Base-by-base conservation (phyloP, 345 rosid genomes). In the Salix brachista region DNA sequence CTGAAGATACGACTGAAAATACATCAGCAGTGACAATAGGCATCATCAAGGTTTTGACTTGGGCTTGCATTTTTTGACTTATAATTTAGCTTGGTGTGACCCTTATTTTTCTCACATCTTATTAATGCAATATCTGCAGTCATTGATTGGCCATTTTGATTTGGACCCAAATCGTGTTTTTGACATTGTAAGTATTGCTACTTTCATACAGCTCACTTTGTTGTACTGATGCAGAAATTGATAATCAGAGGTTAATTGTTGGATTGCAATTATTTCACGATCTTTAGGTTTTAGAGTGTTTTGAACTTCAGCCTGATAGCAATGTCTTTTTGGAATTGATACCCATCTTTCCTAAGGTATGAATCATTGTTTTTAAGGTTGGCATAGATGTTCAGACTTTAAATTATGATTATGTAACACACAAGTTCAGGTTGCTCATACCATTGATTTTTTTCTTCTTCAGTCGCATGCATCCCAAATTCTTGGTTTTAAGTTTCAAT, bases 391-490 rank as follows among this genome's bases (percentile, higher is more conserved):
- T 69, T 67, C 78, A 66, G 19, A 36, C 4, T 66, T 19, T 30
- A 30, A n/a, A 50, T 64, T 79, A 17, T 75, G 48, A 19, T 61
- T 70, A 77, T 28, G 32, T 48, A 39, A 30, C 26, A 50, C 26
- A 4, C 37, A 70, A 46, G 14, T 30, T 75, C 34, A 37, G 19
- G 69, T 78, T 80, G 64, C 83, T 84, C 36, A 74, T 56, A 26
- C 64, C 25, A 10, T 11, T n/a, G 28, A n/a, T 25, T 64, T 17
- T 67, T 84, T 74, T 42, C 72, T 77, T 79, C 78, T 89, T 86
- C 97, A 96, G 99, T 96, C 97, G 71, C 99, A 91, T 82, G 99
- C 98, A 66, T 92, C 99, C n/a, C 98, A 96, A 82, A 92, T 96
- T 83, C 97, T 96, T 69, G 99, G 99, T 71, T 96, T 90, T 82